Conservation (phyloP, 192 early-diverging fungal species). For the Podila horticola region DNA sequence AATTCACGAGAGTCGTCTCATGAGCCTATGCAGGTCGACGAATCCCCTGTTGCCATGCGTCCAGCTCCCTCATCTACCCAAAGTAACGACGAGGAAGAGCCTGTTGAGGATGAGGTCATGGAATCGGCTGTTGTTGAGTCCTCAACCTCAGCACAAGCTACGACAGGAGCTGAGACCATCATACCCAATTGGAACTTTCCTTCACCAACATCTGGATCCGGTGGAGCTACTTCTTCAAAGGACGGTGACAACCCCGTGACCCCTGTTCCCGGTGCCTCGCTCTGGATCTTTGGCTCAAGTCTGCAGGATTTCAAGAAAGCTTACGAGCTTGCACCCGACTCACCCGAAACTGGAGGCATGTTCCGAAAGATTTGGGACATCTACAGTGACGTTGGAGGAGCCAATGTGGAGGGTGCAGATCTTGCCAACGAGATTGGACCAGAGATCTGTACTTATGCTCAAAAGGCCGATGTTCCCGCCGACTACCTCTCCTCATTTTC, state of each 20-base stretch:
- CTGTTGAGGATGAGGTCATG: slow-evolving; percentile 41
- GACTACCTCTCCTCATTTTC: slow-evolving; percentile 41
- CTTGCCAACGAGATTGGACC: slow-evolving; percentile 57
- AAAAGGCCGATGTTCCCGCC: slow-evolving; percentile 29
- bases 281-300: slow-evolving; percentile 65
- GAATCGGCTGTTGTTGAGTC: slow-evolving; percentile 7
- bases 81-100: slow-evolving; percentile 13
- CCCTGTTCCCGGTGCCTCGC: slow-evolving; percentile 50
- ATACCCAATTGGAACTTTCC: slow-evolving; percentile 35
- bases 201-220: background rate
- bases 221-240: background rate
- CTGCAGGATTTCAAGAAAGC: slow-evolving; percentile 52
- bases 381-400: slow-evolving; percentile 51
- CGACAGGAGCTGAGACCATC: background rate
- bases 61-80: background rate
- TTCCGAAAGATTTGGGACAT: slow-evolving; percentile 61
- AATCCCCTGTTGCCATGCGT: background rate
- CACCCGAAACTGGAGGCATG: slow-evolving; percentile 52
- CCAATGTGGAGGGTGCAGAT: slow-evolving; percentile 40
- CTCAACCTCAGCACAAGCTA: slow-evolving; percentile 16
- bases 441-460: slow-evolving; percentile 48
- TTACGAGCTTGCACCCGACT: slow-evolving; percentile 12
- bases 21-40: slow-evolving; percentile 38
- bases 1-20: slow-evolving; percentile 36
- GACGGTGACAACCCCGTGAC: slow-evolving; percentile 5